Evolutionary conservation across 2,329 filamentous ascomycete genomes (phyloP), one percentile per base, ranked within the genome.

Genomic region (Ceratocystis diversiconidia): DNA sequence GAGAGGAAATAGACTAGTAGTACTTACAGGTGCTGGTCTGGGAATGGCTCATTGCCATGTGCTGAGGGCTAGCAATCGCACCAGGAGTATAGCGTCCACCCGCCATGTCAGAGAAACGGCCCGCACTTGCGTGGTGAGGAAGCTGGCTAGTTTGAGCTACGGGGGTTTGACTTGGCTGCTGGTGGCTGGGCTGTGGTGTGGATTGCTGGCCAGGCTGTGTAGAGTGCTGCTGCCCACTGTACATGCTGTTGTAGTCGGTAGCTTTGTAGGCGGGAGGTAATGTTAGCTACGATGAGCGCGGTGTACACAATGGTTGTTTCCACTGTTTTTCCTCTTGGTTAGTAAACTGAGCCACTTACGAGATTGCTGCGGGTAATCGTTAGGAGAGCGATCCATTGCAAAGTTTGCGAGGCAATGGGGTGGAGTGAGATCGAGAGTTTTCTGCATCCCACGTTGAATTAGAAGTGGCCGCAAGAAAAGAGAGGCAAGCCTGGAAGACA

Each of bases 221-320:
- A 6, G 52, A 17, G 25, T 57, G 52, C 15, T 57, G 59, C 22
- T 61, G 59, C 1, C 32, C 22, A 15, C 59, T 44, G 19, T 61
- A 61, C 59, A 61, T 61, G 59, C 32, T 61, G 19, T 43, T 41
- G 28, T 61, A 61, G 19, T 61, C 59, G 32, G 59, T 25, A 25
- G 59, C 52, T 57, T 57, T 61, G 19, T 25, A 7, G 32, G 32
- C 5, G 17, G 22, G 5, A 32, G 8, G 61, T 2, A 17, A 19
- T 10, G 59, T 61, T 44, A 44, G 32, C 41, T 30, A 32, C 7
- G n/a, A 25, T 44, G 59, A 61, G 59, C 59, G 59, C 36, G 41
- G 25, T 57, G 25, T 57, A 30, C 52, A 57, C 52, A 57, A 30
- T 57, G 52, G 52, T 2, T 15, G 52, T 10, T n/a, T 12, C 22